Evolutionary conservation across 2,329 filamentous ascomycete species (phyloP).

Genomic region (Stagonosporopsis rhizophila): DNA sequence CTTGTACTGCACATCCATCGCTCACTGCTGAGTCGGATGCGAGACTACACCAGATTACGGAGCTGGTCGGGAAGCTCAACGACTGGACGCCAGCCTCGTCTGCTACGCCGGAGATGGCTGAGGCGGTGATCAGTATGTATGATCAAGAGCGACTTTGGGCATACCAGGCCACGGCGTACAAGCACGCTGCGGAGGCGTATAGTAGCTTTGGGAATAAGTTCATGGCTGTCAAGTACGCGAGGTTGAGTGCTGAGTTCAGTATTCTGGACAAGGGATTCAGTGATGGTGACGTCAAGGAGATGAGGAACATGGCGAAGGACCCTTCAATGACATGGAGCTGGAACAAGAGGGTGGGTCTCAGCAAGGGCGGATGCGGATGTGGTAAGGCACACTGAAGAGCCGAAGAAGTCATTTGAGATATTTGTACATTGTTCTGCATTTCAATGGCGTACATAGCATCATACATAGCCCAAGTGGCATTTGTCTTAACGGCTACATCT

Average conservation of each 20-base stretch:
- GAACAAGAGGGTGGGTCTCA: slow-evolving; percentile 40
- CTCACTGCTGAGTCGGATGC: slow-evolving; percentile 43
- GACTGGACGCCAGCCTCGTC: slow-evolving; percentile 35
- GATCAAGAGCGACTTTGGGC: slow-evolving; percentile 48
- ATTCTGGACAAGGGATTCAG: slow-evolving; percentile 43
- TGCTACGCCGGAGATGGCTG: slow-evolving; percentile 44
- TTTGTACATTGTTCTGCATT: neutral
- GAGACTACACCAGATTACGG: slow-evolving; percentile 42
- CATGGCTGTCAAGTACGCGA: slow-evolving; percentile 41
- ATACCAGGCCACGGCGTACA: slow-evolving; percentile 49
- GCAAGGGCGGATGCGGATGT: slow-evolving; percentile 29
- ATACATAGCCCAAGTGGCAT: neutral
- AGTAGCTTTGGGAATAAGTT: slow-evolving; percentile 44
- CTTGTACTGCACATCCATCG: slow-evolving; percentile 44
- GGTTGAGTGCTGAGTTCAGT: slow-evolving; percentile 33
- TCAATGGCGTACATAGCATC: neutral
- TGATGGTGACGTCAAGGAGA: slow-evolving; percentile 35
- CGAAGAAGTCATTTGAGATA: too few species aligned
- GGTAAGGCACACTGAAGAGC: slow-evolving; percentile 26
- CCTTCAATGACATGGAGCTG: slow-evolving; percentile 45
- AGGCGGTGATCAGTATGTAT: slow-evolving; percentile 47
- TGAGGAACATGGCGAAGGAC: slow-evolving; percentile 37
- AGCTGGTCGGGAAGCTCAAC: slow-evolving; percentile 36
- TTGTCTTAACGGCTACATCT: neutral
- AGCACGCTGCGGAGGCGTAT: slow-evolving; percentile 50